Conservation (phyloP, 2,329 filamentous ascomycete genomes). For the Sclerotinia minor region DNA sequence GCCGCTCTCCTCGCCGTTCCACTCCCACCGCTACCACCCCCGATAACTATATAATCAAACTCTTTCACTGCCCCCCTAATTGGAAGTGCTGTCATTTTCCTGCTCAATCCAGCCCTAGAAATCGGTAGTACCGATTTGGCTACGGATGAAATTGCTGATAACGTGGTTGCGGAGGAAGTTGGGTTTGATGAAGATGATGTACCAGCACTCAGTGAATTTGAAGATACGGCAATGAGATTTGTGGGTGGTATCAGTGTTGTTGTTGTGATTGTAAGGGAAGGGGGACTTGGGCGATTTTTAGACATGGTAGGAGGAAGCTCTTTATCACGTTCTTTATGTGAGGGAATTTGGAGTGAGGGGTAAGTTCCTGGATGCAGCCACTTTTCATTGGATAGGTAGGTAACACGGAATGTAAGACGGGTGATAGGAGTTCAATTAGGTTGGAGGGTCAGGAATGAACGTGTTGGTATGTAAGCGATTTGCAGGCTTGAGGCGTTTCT, state of each 20-base stretch:
- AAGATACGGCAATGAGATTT: constrained; percentile 16
- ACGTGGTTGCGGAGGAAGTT: constrained; percentile 22
- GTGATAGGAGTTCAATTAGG: neutral
- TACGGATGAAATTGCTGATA: constrained; percentile 19
- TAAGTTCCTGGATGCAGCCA: constrained; percentile 13
- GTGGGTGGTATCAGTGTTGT: constrained; percentile 2
- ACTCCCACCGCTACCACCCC: constrained; percentile 52
- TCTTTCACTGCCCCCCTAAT: constrained; percentile 39
- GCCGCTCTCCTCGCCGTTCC: constrained; percentile 51
- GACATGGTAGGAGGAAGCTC: constrained; percentile 4
- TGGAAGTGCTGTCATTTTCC: constrained; percentile 11
- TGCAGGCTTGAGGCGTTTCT: constrained; percentile 19
- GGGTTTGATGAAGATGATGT: constrained; percentile 9
- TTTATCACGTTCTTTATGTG: constrained; percentile 20
- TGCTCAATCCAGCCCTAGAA: constrained; percentile 19
- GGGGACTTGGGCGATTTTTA: neutral
- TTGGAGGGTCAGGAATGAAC: constrained; percentile 17
- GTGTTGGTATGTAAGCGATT: constrained; percentile 23
- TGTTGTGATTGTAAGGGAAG: constrained; percentile 13
- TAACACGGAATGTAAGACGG: constrained; percentile 24
- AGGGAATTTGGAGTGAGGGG: constrained; percentile 18
- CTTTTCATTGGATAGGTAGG: neutral
- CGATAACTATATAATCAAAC: constrained; percentile 56
- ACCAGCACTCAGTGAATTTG: neutral
- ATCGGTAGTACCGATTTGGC: constrained; percentile 24